Percentiles rank a stretch among this genome's conserved stretches.
Conservation (phyloP, 257 asterid genomes). For the Schizonepeta tenuifolia region DNA sequence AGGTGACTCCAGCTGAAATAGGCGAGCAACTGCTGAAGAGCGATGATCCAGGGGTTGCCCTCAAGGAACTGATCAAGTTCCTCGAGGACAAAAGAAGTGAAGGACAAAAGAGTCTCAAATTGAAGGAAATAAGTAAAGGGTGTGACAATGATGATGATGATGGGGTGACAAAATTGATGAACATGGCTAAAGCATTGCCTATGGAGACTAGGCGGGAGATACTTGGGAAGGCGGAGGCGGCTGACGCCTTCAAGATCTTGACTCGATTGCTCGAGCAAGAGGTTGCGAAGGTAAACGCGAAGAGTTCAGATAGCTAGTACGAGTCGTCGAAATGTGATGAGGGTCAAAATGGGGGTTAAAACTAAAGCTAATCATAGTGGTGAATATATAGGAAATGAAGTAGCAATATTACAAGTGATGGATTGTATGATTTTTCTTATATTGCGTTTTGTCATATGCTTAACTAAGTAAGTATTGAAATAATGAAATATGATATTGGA, state of each 20-base stretch:
- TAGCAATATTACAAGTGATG: too few relatives aligned
- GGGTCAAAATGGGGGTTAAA: too few relatives aligned
- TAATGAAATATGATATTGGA: too few relatives aligned
- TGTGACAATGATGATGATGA: background rate
- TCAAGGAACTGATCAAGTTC: slow-evolving; percentile 44
- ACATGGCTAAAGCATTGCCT: slow-evolving; percentile 20
- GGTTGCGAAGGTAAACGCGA: background rate
- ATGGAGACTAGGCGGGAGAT: slow-evolving; percentile 7
- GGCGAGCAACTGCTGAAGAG: slow-evolving; percentile 56
- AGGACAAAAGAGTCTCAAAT: background rate
- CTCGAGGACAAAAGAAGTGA: slow-evolving; percentile 27
- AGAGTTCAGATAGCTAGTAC: too few relatives aligned
- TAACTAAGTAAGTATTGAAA: too few relatives aligned
- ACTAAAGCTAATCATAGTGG: too few relatives aligned
- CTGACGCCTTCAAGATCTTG: slow-evolving; percentile 31
- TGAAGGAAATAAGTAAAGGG: background rate
- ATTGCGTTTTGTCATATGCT: too few relatives aligned
- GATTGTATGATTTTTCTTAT: too few relatives aligned
- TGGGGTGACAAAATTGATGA: background rate
- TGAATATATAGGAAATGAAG: too few relatives aligned
- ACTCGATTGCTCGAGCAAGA: slow-evolving; percentile 19
- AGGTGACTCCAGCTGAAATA: slow-evolving; percentile 64
- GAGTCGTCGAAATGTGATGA: too few relatives aligned
- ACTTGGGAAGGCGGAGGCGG: slow-evolving; percentile 33
- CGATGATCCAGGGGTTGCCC: slow-evolving; percentile 41